Conservation (phyloP, 345 rosid genomes). For the Excoecaria cochinchinensis region DNA sequence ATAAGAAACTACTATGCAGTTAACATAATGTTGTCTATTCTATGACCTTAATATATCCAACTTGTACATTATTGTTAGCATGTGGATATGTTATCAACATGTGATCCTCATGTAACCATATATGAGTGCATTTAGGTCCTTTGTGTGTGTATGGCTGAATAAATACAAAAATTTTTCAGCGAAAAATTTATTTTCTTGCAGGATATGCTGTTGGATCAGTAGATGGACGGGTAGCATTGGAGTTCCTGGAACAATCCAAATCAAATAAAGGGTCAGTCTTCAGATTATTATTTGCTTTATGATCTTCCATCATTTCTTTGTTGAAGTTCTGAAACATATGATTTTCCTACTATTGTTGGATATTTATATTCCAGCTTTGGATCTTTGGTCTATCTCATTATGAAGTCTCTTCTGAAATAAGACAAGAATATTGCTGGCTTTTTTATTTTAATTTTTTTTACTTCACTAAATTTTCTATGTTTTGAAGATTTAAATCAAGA, state of each 20-base stretch:
- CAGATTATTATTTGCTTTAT: background rate
- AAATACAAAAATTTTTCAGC: background rate
- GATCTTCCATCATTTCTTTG: slow-evolving; percentile 2
- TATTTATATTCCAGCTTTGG: background rate
- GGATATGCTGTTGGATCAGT: slow-evolving; percentile 88
- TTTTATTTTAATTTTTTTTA: background rate
- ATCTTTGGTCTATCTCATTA: background rate
- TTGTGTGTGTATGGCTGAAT: background rate
- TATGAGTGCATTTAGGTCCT: background rate
- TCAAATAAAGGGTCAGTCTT: slow-evolving; percentile 54
- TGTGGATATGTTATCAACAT: background rate
- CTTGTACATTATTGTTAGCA: background rate
- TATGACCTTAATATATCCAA: background rate
- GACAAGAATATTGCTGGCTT: background rate
- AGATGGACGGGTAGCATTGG: slow-evolving; percentile 78
- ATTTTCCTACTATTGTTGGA: background rate
- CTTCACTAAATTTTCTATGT: background rate
- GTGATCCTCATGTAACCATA: background rate
- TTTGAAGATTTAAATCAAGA: background rate
- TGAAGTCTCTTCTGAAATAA: background rate
- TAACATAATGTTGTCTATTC: background rate
- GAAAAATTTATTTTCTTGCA: slow-evolving; percentile 27
- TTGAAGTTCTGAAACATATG: background rate
- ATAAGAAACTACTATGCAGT: background rate
- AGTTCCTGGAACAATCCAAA: slow-evolving; percentile 43